Base-by-base conservation (phyloP, 2,329 filamentous ascomycete species). In the Colletotrichum sp. region DNA sequence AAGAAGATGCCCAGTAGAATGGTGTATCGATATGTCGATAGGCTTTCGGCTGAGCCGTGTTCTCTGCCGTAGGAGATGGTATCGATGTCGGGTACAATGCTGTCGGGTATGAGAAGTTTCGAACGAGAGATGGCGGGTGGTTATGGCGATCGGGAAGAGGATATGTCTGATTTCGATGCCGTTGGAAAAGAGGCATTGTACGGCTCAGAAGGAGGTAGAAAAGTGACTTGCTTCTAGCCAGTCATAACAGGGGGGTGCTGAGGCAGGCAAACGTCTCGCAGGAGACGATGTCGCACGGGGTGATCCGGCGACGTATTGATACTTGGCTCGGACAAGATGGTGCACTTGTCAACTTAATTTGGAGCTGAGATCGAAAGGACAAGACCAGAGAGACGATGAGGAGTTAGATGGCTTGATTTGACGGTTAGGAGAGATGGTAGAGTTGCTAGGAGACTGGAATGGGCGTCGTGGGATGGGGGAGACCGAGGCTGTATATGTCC, bases 71-170 rank as follows among this genome's bases (percentile, higher is more conserved):
- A 36, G n/a, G 5, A 9, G 30, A 28, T 13, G 26, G 13, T 13
- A n/a, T 14, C 32, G 65, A 48, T n/a, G 65, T 14, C 55, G 71
- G 21, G 38, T 56, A 72, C 24, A 71, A 38, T n/a, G 56, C 59
- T 16, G 75, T 76, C 5, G 78, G 79, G 69, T 80, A 81, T 24
- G 78, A 80, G 52, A 79, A 79, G 68, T 81, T 81, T 24, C 77
- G 76, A 58, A 78, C 58, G 10, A 34, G 36, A 13, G 36, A 38
- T 10, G 63, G 14, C n/a, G 56, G 24, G n/a, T 65, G 12, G 7
- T 56, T 48, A 36, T 36, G 28, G 32, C 10, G 26, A 13, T 34
- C 16, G 34, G 43, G 43, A 32, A 61, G 18, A 64, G 56, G 28
- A 26, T 59, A 24, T 32, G 58, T 26, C 16, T 72, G 63, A n/a